These are phyloP conservation scores for Blastocystis sp. DNA, from an alignment of 352 stramenopile genomes.

Conservation along the genomic window DNA sequence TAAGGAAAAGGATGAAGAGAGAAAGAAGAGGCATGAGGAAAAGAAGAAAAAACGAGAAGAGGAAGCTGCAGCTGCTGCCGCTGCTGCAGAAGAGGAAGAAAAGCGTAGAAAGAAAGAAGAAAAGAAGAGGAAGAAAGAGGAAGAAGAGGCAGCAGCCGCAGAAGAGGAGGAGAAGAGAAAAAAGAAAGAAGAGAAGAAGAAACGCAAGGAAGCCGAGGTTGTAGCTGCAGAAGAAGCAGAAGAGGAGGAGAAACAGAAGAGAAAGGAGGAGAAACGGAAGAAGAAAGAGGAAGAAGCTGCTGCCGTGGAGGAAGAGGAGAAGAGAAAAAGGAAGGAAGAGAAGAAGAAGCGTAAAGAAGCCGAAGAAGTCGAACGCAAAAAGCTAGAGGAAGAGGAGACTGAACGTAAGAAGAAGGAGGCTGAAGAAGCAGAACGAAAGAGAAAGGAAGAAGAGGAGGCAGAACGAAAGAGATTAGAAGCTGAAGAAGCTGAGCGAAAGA, in stretches of 20 bases:
- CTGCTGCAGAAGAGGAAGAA: not conserved
- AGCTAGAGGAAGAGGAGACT: not conserved
- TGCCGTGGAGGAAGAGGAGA: not conserved
- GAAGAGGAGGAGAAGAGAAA: constrained; percentile 24
- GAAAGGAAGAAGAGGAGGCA: constrained; percentile 1
- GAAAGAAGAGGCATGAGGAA: not conserved
- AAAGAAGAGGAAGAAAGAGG: not conserved
- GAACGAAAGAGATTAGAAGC: not conserved
- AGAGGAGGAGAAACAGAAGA: not conserved
- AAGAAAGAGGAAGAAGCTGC: not conserved
- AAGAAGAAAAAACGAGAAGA: not conserved
- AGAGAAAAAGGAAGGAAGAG: not conserved
- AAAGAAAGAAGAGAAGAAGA: not conserved
- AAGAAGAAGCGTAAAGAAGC: not conserved
- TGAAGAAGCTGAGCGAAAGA: not conserved
- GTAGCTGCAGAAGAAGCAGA: not conserved
- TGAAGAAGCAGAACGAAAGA: not conserved
- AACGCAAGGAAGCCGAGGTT: not conserved
- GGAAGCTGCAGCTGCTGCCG: not conserved
- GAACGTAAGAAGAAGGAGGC: not conserved
- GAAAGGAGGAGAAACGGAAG: not conserved
- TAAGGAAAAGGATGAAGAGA: not conserved
- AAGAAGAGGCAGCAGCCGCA: not conserved
- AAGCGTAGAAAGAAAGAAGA: constrained; percentile 11
- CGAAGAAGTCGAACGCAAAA: not conserved